phyloP scores from a whole-genome alignment of 306 rosid species.

The Prunus salicina region DNA sequence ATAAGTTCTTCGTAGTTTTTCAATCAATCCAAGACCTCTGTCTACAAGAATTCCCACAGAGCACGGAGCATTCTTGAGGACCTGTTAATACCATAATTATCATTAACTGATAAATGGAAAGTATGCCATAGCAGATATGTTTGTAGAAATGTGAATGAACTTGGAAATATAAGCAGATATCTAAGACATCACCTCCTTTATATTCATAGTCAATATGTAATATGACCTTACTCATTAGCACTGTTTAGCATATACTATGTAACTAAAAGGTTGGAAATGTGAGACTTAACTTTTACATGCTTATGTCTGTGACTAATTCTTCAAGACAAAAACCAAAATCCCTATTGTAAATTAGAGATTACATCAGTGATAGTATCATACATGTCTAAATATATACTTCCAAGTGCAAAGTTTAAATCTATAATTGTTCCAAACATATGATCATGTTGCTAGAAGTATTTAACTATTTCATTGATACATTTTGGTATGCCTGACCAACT shows the following conservation, averaged over 20 bases:
- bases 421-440: background rate
- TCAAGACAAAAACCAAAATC: background rate
- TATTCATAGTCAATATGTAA: background rate
- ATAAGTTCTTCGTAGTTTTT: constrained; percentile 43
- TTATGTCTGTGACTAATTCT: background rate
- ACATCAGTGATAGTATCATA: background rate
- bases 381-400: background rate
- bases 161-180: background rate
- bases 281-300: background rate
- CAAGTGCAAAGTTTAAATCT: background rate
- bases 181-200: background rate
- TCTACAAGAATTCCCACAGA: constrained; percentile 89
- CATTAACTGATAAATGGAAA: background rate
- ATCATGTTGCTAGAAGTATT: background rate
- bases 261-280: background rate
- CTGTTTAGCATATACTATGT: background rate
- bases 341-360: background rate
- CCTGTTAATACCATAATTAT: constrained; percentile 38
- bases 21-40: constrained; percentile 77
- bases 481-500: too few species aligned
- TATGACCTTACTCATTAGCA: background rate
- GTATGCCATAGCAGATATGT: background rate
- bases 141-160: background rate
- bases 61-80: constrained; percentile 71
- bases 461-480: background rate